Evolutionary conservation across 768 basidiomycete genomes (phyloP), one percentile per base, ranked within the genome.

Genomic region (Suillus placidus): DNA sequence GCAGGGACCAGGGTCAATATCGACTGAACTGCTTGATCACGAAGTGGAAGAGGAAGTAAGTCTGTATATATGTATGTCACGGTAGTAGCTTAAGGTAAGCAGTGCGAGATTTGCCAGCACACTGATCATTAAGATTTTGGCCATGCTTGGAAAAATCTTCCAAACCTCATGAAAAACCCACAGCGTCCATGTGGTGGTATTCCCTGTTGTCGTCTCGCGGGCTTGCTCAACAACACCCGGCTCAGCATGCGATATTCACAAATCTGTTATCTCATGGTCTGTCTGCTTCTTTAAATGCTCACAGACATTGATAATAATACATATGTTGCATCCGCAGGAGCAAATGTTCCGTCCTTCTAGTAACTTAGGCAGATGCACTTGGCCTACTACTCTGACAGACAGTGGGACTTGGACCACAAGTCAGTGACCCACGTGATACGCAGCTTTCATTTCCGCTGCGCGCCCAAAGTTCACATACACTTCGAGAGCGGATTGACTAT

Each of bases 1-100:
- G 10, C 34, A 55, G 54, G 54, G 54, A 55, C 52, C 32, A 55
- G 32, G 54, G 54, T n/a, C 34, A 35, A 35, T 34, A 55, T 34
- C 34, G 54, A 34, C n/a, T 55, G 32, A 20, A 54, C 51, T 18
- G 51, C 32, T 54, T 49, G 20, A n/a, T 55, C 20, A 55, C 6
- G 12, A n/a, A 55, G 54, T 34, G 54, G 20, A 55, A 34, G 20
- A 7, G 10, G 34, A 54, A 16, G 52, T 18, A 34, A 8, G 9
- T 32, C 12, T 6, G 52, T 26, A 26, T 47, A n/a, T 49, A 26
- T 47, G 45, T 49, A 14, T 49, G 47, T 45, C 42, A 10, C 47
- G n/a, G 47, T 20, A 5, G 18, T 54, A 32, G 52, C 16, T 32
- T 55, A 20, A 55, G 32, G 52, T 54, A 54, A 54, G 52, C 4